phyloP scores from a whole-genome alignment of 2,329 filamentous ascomycete species.

The Dothiorella sarmentorum region DNA sequence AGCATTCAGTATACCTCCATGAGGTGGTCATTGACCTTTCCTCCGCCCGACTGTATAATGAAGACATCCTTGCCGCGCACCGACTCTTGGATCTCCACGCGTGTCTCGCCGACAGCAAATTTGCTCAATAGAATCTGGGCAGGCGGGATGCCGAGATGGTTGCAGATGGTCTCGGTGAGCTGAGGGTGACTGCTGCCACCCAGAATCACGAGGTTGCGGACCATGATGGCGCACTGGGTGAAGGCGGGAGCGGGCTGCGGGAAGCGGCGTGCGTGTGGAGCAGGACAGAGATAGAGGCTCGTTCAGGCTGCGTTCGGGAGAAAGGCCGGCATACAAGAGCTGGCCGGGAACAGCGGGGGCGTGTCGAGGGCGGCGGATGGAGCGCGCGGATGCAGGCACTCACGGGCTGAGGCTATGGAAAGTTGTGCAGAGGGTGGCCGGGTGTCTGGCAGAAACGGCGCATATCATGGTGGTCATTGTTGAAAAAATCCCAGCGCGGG shows the following conservation, averaged over 20 bases:
- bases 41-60: constrained; percentile 91
- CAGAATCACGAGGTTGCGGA: constrained; percentile 90
- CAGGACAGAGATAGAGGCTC: background rate
- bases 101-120: constrained; percentile 92
- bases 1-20: constrained; percentile 57
- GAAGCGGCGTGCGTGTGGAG: background rate
- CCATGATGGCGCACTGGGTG: constrained; percentile 56
- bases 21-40: constrained; percentile 91
- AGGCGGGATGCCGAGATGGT: constrained; percentile 79
- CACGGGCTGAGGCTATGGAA: background rate
- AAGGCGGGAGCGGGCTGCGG: background rate
- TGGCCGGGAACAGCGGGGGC: background rate
- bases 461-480: constrained; percentile 4
- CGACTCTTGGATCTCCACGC: constrained; percentile 93
- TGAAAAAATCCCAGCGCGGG: constrained; percentile 9
- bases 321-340: constrained; percentile 14
- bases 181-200: constrained; percentile 90
- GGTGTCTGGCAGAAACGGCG: background rate
- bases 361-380: background rate
- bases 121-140: constrained; percentile 83
- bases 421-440: background rate
- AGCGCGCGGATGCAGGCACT: background rate
- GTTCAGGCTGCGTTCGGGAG: constrained; percentile 15
- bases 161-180: constrained; percentile 82
- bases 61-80: constrained; percentile 98